Base-by-base conservation (phyloP, 2,329 filamentous ascomycete genomes). In the Fusarium austroafricanum region DNA sequence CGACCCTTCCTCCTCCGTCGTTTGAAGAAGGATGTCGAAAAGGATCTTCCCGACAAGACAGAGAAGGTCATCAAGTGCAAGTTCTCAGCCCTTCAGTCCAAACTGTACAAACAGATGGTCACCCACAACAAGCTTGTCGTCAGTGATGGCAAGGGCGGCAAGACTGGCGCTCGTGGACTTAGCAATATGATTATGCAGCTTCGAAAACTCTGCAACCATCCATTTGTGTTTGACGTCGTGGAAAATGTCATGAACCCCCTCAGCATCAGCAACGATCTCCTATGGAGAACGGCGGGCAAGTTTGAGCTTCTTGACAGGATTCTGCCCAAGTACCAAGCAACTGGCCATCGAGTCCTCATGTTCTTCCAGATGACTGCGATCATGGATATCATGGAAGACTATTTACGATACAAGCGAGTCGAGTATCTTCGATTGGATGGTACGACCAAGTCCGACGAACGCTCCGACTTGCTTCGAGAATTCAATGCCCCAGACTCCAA, bases 321-420 rank as follows among this genome's bases (percentile, higher is more conserved):
- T 65, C 80, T 99, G 67, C 96, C 96, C 45, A 99, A 99, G 81
- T 98, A 99, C 80, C 88, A 92, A 72, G 90, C 87, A 5, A 94
- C 93, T 2, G 93, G 93, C 17, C 96, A 99, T 87, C 92, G 96
- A 80, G 94, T 98, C 28, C 85, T 99, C 78, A 98, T 99, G 92
- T 99, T 99, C 87, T 99, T 99, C 86, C 96, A 99, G 79, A 99
- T 99, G 96, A 99, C 96, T 6, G 94, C 97, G 65, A 99, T 99
- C 77, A 99, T 99, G 96, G 97, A 99, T 81, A 99, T 99, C 75
- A 98, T 99, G 96, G 96, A 99, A 74, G 96, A 99, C 78, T 99
- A 97, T 78, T 81, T 99, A 66, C 91, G 95, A 5, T 91, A 93
- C 75, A 88, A 93, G 68, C 91, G 90, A 45, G 85, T 97, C 71